A percentile compares a stretch with the other conserved stretches of the same genome.
These are phyloP conservation scores for Gliomastix tumulicola DNA, from an alignment of 2,329 filamentous ascomycete genomes.

Conservation along the genomic window DNA sequence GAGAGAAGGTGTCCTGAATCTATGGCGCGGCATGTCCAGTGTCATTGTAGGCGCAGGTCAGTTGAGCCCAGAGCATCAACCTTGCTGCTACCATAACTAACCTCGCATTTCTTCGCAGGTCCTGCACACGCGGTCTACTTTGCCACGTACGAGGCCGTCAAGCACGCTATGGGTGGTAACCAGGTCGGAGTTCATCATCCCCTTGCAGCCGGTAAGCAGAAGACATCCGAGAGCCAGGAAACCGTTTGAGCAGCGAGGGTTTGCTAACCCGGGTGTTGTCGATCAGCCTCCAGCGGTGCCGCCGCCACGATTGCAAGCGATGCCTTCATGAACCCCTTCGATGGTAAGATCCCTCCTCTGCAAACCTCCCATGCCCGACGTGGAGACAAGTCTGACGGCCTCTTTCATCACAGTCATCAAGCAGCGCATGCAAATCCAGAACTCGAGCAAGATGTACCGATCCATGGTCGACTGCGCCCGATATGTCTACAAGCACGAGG, in stretches of 20 bases:
- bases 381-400: background rate
- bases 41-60: conserved; percentile 90
- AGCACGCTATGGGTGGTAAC: conserved; percentile 93
- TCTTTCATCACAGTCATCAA: conserved; percentile 72
- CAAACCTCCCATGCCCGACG: background rate
- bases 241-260: background rate
- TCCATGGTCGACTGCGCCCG: conserved; percentile 81
- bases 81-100: too few species aligned
- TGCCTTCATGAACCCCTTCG: conserved; percentile 98
- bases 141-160: conserved; percentile 94
- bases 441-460: conserved; percentile 80
- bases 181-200: conserved; percentile 83
- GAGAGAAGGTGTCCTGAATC: conserved; percentile 79
- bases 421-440: conserved; percentile 97
- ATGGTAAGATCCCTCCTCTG: conserved; percentile 54
- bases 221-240: conserved; percentile 1
- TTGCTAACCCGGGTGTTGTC: background rate
- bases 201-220: conserved; percentile 71
- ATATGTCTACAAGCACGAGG: conserved; percentile 82
- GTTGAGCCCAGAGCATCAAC: too few species aligned
- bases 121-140: conserved; percentile 98
- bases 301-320: conserved; percentile 95
- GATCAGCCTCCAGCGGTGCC: conserved; percentile 79
- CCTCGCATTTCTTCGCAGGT: too few species aligned
- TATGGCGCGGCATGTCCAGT: conserved; percentile 96